Evolutionary conservation across 768 basidiomycete species (phyloP).

Genomic region (Suillus subalutaceus): DNA sequence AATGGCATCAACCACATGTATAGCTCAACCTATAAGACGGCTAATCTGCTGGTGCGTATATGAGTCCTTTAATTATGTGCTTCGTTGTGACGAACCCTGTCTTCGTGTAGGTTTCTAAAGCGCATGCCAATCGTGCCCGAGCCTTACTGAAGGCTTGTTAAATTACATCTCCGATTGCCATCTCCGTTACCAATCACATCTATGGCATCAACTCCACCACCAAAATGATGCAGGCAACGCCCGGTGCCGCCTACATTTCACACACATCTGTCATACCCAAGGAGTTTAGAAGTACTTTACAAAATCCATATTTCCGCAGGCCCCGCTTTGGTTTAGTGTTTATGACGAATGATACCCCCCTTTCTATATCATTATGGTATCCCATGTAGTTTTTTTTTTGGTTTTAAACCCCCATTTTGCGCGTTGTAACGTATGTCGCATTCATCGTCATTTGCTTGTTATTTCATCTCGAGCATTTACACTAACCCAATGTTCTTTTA

Average conservation of each 20-base stretch:
- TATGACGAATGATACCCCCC: constrained; percentile 1
- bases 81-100: constrained; percentile 3
- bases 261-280: background rate
- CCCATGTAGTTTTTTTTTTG: background rate
- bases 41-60: constrained; percentile 66
- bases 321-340: background rate
- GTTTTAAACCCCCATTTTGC: background rate
- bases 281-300: constrained; percentile 6
- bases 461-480: constrained; percentile 3
- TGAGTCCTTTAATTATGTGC: constrained; percentile 9
- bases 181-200: background rate
- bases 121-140: constrained; percentile 57
- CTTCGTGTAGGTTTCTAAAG: constrained; percentile 53
- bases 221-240: constrained; percentile 4
- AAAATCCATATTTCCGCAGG: constrained; percentile 3
- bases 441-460: constrained; percentile 1
- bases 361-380: constrained; percentile 5
- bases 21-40: constrained; percentile 81
- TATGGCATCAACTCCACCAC: background rate
- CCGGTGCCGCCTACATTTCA: constrained; percentile 7
- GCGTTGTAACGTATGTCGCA: background rate
- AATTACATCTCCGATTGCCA: constrained; percentile 17
- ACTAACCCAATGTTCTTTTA: constrained; percentile 5
- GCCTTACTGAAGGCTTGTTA: constrained; percentile 61
- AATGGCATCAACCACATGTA: constrained; percentile 85